Conservation (phyloP, 257 asterid species). For the Plantago elongata region DNA sequence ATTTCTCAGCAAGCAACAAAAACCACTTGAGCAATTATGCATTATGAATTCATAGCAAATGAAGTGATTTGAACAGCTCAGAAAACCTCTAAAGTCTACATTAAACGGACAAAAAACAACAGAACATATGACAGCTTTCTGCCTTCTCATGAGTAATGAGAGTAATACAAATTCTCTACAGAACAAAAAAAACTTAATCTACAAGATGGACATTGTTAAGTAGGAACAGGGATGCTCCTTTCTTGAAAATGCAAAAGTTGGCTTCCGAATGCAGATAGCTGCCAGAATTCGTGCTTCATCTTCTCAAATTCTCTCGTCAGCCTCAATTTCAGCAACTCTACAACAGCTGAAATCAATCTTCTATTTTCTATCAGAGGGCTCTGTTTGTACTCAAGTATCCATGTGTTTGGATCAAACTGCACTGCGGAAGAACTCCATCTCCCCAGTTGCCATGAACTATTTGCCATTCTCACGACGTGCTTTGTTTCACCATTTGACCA, state of each 20-base stretch:
- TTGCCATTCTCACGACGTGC: slow-evolving; percentile 30
- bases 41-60: too few species aligned
- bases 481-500: slow-evolving; percentile 50
- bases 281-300: slow-evolving; percentile 46
- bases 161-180: slow-evolving; percentile 22
- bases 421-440: slow-evolving; percentile 71
- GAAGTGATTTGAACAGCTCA: too few species aligned
- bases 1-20: too few species aligned
- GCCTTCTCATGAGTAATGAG: slow-evolving; percentile 31
- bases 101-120: too few species aligned
- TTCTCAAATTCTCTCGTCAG: slow-evolving; percentile 36
- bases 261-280: slow-evolving; percentile 27
- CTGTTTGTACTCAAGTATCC: slow-evolving; percentile 71
- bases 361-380: slow-evolving; percentile 42
- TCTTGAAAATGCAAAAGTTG: slow-evolving; percentile 21
- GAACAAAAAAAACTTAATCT: slow-evolving; percentile 4
- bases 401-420: slow-evolving; percentile 74
- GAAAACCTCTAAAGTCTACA: too few species aligned
- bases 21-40: too few species aligned
- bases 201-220: slow-evolving; percentile 29
- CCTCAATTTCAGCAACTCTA: slow-evolving; percentile 48
- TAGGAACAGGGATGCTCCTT: slow-evolving; percentile 36
- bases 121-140: background rate
- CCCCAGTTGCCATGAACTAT: slow-evolving; percentile 60
- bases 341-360: slow-evolving; percentile 39